Percentiles rank a stretch among this genome's conserved stretches.
Conservation (phyloP, 208 protist species). For the Giardia duodenalis region DNA sequence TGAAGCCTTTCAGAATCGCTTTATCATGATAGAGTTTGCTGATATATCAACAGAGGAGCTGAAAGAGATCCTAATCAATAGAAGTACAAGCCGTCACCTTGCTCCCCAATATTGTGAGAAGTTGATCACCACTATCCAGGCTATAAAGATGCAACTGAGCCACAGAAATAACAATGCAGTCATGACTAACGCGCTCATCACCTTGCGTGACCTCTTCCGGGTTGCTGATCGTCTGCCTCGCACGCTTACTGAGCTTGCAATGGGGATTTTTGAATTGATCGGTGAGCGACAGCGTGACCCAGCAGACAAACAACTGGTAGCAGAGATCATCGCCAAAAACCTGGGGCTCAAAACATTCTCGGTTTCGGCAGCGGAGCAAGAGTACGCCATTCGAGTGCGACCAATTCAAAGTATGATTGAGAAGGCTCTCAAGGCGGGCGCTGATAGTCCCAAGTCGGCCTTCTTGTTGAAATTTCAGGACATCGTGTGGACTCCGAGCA, state of each 20-base stretch:
- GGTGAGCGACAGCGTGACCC: conserved; percentile 79
- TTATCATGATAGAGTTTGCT: conserved; percentile 94
- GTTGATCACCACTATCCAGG: conserved; percentile 59
- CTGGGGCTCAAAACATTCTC: conserved; percentile 54
- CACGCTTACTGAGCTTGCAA: conserved; percentile 73
- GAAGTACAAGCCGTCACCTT: conserved; percentile 63
- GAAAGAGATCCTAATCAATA: conserved; percentile 72
- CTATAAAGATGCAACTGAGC: conserved; percentile 61
- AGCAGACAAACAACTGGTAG: conserved; percentile 76
- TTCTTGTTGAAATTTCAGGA: conserved; percentile 42
- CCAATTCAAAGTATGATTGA: background rate
- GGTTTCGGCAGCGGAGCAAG: background rate
- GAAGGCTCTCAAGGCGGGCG: no score
- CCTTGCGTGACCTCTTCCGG: conserved; percentile 95
- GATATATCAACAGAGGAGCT: conserved; percentile 92
- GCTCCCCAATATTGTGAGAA: conserved; percentile 67
- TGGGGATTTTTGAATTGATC: conserved; percentile 87
- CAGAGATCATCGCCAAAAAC: conserved; percentile 57
- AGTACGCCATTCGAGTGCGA: background rate
- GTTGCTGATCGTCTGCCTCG: conserved; percentile 78
- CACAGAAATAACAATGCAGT: conserved; percentile 75
- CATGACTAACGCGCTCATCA: conserved; percentile 70
- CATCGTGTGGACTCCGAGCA: conserved; percentile 21
- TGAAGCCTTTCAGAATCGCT: conserved; percentile 94
- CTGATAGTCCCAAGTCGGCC: conserved; percentile 54